phyloP scores from a whole-genome alignment of 2,329 filamentous ascomycete species.

The Plenodomus biglobosus region DNA sequence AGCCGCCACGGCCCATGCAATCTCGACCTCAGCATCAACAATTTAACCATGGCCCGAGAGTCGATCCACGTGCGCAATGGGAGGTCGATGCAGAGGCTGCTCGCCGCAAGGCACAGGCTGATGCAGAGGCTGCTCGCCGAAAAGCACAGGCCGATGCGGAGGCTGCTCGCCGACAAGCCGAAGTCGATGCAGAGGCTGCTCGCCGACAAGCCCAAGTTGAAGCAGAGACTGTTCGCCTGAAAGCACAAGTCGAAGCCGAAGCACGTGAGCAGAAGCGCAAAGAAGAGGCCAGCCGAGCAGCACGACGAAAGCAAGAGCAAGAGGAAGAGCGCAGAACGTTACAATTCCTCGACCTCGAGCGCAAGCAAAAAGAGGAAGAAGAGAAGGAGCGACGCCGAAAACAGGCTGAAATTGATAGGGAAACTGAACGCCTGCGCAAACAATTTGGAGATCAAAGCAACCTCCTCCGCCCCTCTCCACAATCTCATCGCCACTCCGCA shows the following conservation, averaged over 20 bases:
- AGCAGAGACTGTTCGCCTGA: slow-evolving; percentile 53
- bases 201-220: too few relatives aligned
- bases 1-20: neutral
- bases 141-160: too few relatives aligned
- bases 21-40: neutral
- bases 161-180: too few relatives aligned
- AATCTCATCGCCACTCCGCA: slow-evolving; percentile 26
- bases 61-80: slow-evolving; percentile 56
- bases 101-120: too few relatives aligned
- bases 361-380: slow-evolving; percentile 64
- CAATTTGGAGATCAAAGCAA: slow-evolving; percentile 60
- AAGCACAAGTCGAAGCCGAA: slow-evolving; percentile 49
- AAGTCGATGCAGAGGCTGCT: too few relatives aligned
- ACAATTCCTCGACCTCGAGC: slow-evolving; percentile 40
- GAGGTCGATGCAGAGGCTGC: too few relatives aligned
- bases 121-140: too few relatives aligned
- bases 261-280: slow-evolving; percentile 51
- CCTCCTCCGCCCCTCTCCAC: slow-evolving; percentile 24
- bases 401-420: slow-evolving; percentile 63
- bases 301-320: slow-evolving; percentile 61
- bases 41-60: slow-evolving; percentile 18
- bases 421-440: slow-evolving; percentile 72
- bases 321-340: slow-evolving; percentile 50
- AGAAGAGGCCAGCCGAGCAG: slow-evolving; percentile 50
- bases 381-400: slow-evolving; percentile 62